Conservation (phyloP, 2,329 filamentous ascomycete genomes). For the Lachnellula hyalina region DNA sequence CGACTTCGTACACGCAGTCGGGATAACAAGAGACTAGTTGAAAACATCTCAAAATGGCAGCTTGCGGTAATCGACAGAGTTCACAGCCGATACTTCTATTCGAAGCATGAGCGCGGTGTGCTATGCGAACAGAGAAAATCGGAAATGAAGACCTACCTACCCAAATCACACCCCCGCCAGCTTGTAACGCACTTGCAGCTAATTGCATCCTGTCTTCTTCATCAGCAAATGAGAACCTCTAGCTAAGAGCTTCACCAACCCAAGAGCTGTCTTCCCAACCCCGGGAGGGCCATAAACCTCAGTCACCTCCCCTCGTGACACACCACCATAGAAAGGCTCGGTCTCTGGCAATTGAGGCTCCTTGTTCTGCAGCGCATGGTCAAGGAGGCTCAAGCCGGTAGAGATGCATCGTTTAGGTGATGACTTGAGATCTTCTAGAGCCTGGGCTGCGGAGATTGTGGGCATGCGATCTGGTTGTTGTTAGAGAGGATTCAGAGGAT, state of each 20-base stretch:
- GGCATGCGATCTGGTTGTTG: constrained; percentile 61
- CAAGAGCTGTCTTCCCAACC: constrained; percentile 76
- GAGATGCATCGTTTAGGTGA: constrained; percentile 47
- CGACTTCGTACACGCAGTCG: not conserved
- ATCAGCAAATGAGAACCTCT: not conserved
- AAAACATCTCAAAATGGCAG: not conserved
- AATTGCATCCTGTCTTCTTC: constrained; percentile 57
- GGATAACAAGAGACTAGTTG: not conserved
- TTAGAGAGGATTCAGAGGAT: constrained; percentile 2
- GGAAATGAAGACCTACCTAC: constrained; percentile 52
- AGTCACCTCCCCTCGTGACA: constrained; percentile 71
- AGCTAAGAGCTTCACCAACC: constrained; percentile 27
- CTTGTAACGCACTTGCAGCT: constrained; percentile 55
- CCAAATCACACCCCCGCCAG: constrained; percentile 67
- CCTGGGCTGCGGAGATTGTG: constrained; percentile 70
- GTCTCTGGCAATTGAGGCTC: constrained; percentile 10
- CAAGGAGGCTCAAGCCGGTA: constrained; percentile 51
- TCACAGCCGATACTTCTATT: not conserved
- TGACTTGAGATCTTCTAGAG: constrained; percentile 54
- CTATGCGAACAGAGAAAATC: not conserved
- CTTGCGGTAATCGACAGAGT: not conserved
- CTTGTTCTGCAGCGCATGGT: constrained; percentile 40
- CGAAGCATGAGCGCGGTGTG: not conserved
- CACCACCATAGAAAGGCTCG: constrained; percentile 43
- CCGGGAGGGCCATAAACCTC: constrained; percentile 88